phyloP scores from a whole-genome alignment of 805 yeast species.

The Candida vaughaniae region DNA sequence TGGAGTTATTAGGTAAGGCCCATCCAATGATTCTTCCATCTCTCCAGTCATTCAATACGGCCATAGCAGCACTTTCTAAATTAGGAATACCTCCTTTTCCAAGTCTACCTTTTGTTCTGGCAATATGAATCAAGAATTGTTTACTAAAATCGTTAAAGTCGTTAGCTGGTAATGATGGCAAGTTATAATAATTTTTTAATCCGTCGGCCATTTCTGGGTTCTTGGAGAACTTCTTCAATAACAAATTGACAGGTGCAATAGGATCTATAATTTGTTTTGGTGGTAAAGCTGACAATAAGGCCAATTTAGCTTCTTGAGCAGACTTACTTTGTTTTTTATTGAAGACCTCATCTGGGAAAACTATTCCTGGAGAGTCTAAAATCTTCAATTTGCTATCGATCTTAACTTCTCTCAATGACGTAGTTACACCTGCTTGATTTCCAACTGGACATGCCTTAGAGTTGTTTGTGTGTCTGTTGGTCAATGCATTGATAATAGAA shows the following conservation, averaged over 20 bases:
- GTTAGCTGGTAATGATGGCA: constrained; percentile 76
- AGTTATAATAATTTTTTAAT: constrained; percentile 66
- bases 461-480: constrained; percentile 66
- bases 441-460: constrained; percentile 91
- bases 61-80: constrained; percentile 76
- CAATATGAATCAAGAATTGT: constrained; percentile 86
- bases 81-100: constrained; percentile 94
- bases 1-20: constrained; percentile 67
- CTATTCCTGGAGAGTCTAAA: constrained; percentile 96
- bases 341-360: constrained; percentile 70
- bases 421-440: constrained; percentile 96
- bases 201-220: constrained; percentile 74
- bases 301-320: constrained; percentile 84
- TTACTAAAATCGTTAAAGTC: constrained; percentile 78
- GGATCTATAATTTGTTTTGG: constrained; percentile 86
- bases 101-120: constrained; percentile 88
- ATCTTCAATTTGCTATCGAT: constrained; percentile 85
- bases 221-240: constrained; percentile 74
- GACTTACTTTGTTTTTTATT: constrained; percentile 47
- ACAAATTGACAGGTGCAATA: constrained; percentile 70
- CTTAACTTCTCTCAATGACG: constrained; percentile 86
- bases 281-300: constrained; percentile 85
- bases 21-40: constrained; percentile 93
- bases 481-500: constrained; percentile 85
- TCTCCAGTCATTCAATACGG: constrained; percentile 92